Evolutionary conservation across 768 basidiomycete species (phyloP).

Genomic region (Daedaleopsis sinensis): DNA sequence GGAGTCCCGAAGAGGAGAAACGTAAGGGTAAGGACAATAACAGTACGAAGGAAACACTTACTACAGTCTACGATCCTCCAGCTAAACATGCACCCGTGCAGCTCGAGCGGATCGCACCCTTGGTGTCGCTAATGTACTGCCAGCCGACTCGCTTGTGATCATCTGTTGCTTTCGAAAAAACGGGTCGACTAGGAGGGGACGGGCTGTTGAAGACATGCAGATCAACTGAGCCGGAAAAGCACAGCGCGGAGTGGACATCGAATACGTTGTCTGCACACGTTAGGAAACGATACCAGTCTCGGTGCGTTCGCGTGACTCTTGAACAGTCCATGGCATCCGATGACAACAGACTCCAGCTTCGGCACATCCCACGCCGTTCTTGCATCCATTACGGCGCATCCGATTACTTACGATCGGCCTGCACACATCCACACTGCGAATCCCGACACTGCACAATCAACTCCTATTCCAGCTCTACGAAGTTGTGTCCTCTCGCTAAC

Average conservation of each 20-base stretch:
- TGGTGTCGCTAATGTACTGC: slow-evolving; percentile 73
- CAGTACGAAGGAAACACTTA: slow-evolving; percentile 66
- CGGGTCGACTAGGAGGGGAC: slow-evolving; percentile 79
- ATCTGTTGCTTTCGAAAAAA: slow-evolving; percentile 85
- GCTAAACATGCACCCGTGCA: slow-evolving; percentile 72
- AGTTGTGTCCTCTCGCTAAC: slow-evolving; percentile 47
- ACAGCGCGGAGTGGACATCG: slow-evolving; percentile 45
- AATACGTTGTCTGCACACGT: slow-evolving; percentile 38
- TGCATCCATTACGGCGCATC: slow-evolving; percentile 80
- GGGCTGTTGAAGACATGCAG: slow-evolving; percentile 85
- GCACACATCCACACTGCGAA: slow-evolving; percentile 66
- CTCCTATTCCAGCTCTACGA: slow-evolving; percentile 51
- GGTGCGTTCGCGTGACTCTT: slow-evolving; percentile 57
- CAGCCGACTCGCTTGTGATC: slow-evolving; percentile 81
- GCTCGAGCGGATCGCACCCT: slow-evolving; percentile 84
- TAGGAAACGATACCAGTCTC: slow-evolving; percentile 84
- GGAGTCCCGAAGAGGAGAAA: slow-evolving; percentile 37
- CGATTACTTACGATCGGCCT: slow-evolving; percentile 60
- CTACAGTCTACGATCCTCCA: slow-evolving; percentile 88
- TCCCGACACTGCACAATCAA: slow-evolving; percentile 48
- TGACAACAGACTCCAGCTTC: slow-evolving; percentile 53
- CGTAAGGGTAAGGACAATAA: slow-evolving; percentile 57
- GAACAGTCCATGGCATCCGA: background rate
- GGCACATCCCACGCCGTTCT: slow-evolving; percentile 83
- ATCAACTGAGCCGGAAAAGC: slow-evolving; percentile 64